These are phyloP conservation scores for Leishmania martiniquensis DNA, from an alignment of 208 protist species.

Conservation along the genomic window DNA sequence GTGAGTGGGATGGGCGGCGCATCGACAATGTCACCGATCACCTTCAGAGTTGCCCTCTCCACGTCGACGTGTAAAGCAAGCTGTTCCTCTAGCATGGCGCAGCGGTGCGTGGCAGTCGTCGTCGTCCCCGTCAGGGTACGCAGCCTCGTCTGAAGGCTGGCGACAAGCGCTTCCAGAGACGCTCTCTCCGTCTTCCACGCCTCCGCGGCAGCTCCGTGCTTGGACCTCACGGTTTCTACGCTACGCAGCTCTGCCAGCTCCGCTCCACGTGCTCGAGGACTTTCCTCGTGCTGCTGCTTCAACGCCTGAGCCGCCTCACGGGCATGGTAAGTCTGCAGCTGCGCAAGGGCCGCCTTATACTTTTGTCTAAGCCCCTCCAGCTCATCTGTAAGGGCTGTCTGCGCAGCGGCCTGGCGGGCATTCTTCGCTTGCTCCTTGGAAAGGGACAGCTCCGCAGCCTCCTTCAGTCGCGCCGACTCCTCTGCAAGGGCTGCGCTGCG, in stretches of 20 bases:
- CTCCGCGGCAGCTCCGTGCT: constrained; percentile 11
- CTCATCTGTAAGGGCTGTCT: constrained; percentile 11
- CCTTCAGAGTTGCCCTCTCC: constrained; percentile 13
- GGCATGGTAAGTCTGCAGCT: constrained; percentile 17
- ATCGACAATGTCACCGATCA: constrained; percentile 7
- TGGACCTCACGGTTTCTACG: constrained; percentile 6
- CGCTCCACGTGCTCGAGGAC: neutral
- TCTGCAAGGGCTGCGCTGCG: constrained; percentile 12
- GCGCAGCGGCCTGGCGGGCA: constrained; percentile 19
- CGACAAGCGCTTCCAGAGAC: neutral
- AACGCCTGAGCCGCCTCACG: constrained; percentile 21
- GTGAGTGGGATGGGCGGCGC: neutral
- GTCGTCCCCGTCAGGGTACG: neutral
- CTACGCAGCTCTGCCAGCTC: constrained; percentile 27
- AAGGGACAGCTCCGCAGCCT: constrained; percentile 27
- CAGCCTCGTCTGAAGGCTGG: constrained; percentile 2
- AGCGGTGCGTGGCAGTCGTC: neutral
- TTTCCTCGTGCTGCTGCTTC: constrained; percentile 14
- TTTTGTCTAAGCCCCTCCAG: constrained; percentile 16
- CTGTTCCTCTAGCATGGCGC: constrained; percentile 13
- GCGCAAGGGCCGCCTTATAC: constrained; percentile 9
- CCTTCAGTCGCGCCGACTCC: constrained; percentile 21
- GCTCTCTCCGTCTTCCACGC: constrained; percentile 26
- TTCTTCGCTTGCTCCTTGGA: constrained; percentile 31
- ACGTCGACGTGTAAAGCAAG: constrained; percentile 7